Evolutionary conservation across 495 filamentous ascomycete genomes (phyloP).

Genomic region (Penicillium bovifimosum): DNA sequence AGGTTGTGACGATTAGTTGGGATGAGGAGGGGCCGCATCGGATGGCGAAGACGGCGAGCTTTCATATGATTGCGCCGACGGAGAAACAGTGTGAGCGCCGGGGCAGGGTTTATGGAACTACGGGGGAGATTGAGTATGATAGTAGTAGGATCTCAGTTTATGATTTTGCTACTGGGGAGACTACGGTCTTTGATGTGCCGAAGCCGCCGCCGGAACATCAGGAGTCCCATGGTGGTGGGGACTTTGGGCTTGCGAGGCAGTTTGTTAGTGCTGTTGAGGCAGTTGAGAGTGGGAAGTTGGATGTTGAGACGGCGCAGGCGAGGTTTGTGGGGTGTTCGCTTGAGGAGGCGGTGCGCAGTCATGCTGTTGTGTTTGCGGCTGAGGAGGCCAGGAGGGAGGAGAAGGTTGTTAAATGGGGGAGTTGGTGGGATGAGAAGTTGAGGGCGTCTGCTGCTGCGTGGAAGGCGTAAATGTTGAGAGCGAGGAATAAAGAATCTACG

Average conservation of each 20-base stretch:
- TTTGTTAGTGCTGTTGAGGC: conserved; percentile 77
- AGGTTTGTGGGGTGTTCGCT: conserved; percentile 71
- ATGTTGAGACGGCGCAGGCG: conserved; percentile 66
- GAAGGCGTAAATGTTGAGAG: not conserved
- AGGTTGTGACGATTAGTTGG: conserved; percentile 82
- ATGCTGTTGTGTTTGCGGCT: conserved; percentile 91
- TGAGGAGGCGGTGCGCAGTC: conserved; percentile 80
- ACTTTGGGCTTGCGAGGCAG: conserved; percentile 70
- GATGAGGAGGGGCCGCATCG: conserved; percentile 48
- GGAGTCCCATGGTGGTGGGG: conserved; percentile 75
- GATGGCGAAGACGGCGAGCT: conserved; percentile 72
- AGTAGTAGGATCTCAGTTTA: conserved; percentile 38
- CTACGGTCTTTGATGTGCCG: conserved; percentile 25
- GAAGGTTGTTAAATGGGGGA: conserved; percentile 66
- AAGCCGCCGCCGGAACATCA: conserved; percentile 34
- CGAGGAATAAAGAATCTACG: too few species aligned
- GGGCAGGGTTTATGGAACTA: conserved; percentile 75
- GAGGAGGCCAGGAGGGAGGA: conserved; percentile 72
- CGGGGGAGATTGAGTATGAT: conserved; percentile 78
- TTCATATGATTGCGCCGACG: conserved; percentile 93
- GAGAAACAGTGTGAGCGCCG: conserved; percentile 80
- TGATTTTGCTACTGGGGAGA: conserved; percentile 31
- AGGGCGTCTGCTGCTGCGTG: conserved; percentile 12
- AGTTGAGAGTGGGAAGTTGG: conserved; percentile 65
- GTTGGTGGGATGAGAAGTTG: conserved; percentile 67